Evolutionary conservation across 1,284 basidiomycete genomes (phyloP), one percentile per base, ranked within the genome.

Genomic region (Gomphus sp.): DNA sequence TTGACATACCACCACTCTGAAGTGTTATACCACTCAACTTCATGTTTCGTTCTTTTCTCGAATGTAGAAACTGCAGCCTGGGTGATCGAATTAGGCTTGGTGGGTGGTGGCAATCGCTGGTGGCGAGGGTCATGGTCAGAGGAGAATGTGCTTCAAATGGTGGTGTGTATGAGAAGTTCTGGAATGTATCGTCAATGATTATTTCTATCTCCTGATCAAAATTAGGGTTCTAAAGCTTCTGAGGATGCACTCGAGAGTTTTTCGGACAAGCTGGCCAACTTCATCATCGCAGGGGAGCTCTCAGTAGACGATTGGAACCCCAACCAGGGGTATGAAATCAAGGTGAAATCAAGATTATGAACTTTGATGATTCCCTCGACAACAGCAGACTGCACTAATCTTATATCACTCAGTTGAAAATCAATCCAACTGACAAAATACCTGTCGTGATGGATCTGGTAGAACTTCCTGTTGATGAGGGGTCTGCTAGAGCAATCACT

Each of bases 101-200:
- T 59, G 9, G 58, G 52, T n/a, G 44, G 18, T 36, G 39, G 22
- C 14, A 39, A 28, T 7, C 52, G 52, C 10, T 59, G 58, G 58
- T 59, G 58, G 58, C 52, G 51, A 18, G 58, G 58, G 28, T 59
- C 58, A 14, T 59, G 58, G 58, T 45, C 51, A n/a, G 50, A 59
- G 3, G 45, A 48, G 22, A 52, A 59, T 25, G 52, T 59, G 31
- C 31, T 47, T 11, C 36, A 39, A 10, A 11, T 54, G 16, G 52
- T 43, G 12, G 58, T 59, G 51, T n/a, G 58, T 53, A 25, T 56
- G 25, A 8, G n/a, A n/a, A 33, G 16, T 48, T 45, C 11, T 12
- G 22, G 12, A 37, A 10, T 18, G 16, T 43, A 50, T 41, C 6
- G 10, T 10, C 1, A 22, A 11, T 39, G 36, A 10, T 58, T 14